Evolutionary conservation across 2,329 filamentous ascomycete genomes (phyloP).

Genomic region (Moelleriella libera): DNA sequence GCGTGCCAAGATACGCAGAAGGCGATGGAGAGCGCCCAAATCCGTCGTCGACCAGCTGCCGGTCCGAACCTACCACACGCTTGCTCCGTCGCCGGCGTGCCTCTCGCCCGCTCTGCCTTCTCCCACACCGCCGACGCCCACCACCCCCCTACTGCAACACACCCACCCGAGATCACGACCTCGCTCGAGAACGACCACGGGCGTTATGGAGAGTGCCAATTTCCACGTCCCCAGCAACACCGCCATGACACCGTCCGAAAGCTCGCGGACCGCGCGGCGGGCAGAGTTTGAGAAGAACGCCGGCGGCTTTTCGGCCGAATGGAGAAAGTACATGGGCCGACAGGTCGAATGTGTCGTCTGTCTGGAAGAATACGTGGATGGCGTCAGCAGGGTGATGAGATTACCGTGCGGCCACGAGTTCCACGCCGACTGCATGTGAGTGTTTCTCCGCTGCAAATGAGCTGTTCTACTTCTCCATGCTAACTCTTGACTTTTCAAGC

Average conservation of each 20-base stretch:
- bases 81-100: slow-evolving; percentile 40
- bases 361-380: slow-evolving; percentile 89
- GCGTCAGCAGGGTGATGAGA: slow-evolving; percentile 90
- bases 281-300: slow-evolving; percentile 34
- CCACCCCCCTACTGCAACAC: slow-evolving; percentile 65
- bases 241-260: slow-evolving; percentile 20
- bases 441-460: slow-evolving; percentile 13
- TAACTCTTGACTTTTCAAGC: slow-evolving; percentile 26
- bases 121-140: slow-evolving; percentile 51
- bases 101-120: slow-evolving; percentile 45
- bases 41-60: slow-evolving; percentile 90
- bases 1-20: slow-evolving; percentile 73
- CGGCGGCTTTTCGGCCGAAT: slow-evolving; percentile 30
- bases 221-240: slow-evolving; percentile 28
- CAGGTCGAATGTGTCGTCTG: slow-evolving; percentile 91
- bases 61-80: slow-evolving; percentile 87
- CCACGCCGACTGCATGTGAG: slow-evolving; percentile 96
- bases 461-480: not conserved
- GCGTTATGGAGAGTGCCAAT: slow-evolving; percentile 36
- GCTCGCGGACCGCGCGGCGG: slow-evolving; percentile 15
- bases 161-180: slow-evolving; percentile 38
- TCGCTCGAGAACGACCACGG: slow-evolving; percentile 51
- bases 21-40: slow-evolving; percentile 94
- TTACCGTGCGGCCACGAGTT: slow-evolving; percentile 96
- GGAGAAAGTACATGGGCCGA: slow-evolving; percentile 52